Base-by-base conservation (phyloP, 228 moss, liverwort and hornwort species). In the Sphagnum fallax region DNA sequence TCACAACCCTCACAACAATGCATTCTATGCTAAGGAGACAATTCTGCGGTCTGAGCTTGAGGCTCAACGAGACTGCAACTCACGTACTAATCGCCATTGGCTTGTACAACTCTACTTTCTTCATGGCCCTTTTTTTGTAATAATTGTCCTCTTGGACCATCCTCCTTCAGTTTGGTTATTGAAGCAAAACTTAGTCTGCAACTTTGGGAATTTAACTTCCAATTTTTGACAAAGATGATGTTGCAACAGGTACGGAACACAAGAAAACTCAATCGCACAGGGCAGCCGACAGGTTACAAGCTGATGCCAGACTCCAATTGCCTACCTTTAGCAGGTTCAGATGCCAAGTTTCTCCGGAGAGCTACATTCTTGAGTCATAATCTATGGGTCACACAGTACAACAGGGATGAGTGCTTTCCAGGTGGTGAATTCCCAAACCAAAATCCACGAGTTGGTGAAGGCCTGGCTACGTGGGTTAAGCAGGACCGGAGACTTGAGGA, bases 401-500 rank as follows among this genome's bases (percentile, higher is more conserved):
- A 93, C 67, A 83, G 83, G 15, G 75, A 90, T 14, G 97, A 97
- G 78, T 71, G 88, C 67, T 97, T 89, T 65, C 97, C 93, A 50
- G 97, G 97, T 53, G 97, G 97, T 15, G 97, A 97, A 69, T 97
- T 93, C 76, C 97, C 97, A 6, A 97, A 97, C 72, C 97, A 97
- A 71, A 97, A 97, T 58, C 97, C 97, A 55, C 80, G 97, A 16
- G 82, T 97, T 16, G 97, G 89, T 47, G 97, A 97, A 75, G 97
- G 97, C 50, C 83, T 97, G 65, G 90, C 91, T 5, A 97, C 93
- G 6, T 97, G 97, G 93, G 87, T 88, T 50, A 78, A 90, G 77
- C 77, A 88, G 64, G 91, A 97, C 65, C 72, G 97, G 62, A 91
- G 90, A 74, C 75, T 97, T 53, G 97, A 97, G 62, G 97, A 93